Evolutionary conservation across 2,329 filamentous ascomycete genomes (phyloP).

Genomic region (Pseudopithomyces chartarum): DNA sequence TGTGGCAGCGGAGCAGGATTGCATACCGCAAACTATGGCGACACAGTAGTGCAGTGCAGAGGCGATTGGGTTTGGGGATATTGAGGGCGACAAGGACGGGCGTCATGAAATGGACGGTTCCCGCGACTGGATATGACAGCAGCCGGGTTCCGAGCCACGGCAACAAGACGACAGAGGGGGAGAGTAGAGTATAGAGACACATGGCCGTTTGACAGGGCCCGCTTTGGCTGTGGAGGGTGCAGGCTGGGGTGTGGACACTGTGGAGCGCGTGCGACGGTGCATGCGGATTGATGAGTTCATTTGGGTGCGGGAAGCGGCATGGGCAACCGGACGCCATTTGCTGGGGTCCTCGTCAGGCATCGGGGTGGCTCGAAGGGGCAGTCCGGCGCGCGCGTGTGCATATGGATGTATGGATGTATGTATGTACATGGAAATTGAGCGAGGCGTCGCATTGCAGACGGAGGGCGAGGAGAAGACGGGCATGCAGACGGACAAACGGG

Average conservation of each 20-base stretch:
- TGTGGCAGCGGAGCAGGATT: conserved; percentile 16
- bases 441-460: background rate
- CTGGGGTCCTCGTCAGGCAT: background rate
- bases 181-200: background rate
- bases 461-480: background rate
- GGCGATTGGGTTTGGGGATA: background rate
- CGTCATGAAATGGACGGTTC: background rate
- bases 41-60: background rate
- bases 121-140: background rate
- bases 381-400: background rate
- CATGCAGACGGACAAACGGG: background rate
- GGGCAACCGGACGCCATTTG: conserved; percentile 4
- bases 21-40: too few relatives aligned
- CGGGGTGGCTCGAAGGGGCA: background rate
- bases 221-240: background rate
- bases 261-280: conserved; percentile 2
- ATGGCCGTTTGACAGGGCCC: conserved; percentile 8
- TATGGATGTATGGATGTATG: background rate
- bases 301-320: conserved; percentile 9
- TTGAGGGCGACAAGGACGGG: background rate
- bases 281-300: conserved; percentile 11
- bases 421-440: background rate
- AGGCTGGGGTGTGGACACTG: background rate
- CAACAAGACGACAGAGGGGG: background rate
- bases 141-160: background rate